Percentiles rank a stretch among this genome's conserved stretches.
These are phyloP conservation scores for Suillus spraguei DNA, from an alignment of 768 basidiomycete genomes.

Conservation along the genomic window DNA sequence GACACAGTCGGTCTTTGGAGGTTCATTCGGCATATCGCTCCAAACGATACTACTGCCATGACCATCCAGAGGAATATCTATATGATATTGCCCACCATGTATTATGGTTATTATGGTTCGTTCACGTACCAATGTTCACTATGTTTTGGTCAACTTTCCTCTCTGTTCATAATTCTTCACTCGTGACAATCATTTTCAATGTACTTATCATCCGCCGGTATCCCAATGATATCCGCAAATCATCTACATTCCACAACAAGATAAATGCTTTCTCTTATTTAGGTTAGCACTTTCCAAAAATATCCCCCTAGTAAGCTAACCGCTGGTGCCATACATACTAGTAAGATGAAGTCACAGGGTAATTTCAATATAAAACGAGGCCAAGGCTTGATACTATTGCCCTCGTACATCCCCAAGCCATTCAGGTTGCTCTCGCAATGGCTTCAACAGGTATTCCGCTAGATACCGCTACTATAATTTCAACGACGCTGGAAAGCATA, in stretches of 20 bases:
- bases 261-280: not conserved
- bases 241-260: not conserved
- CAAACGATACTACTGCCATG: too few relatives aligned
- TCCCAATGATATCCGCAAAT: not conserved
- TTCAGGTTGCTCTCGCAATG: not conserved
- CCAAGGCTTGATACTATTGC: not conserved
- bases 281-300: slow-evolving; percentile 1
- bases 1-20: too few relatives aligned
- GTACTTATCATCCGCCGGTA: not conserved
- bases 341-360: not conserved
- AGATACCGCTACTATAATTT: slow-evolving; percentile 26
- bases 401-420: not conserved
- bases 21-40: too few relatives aligned
- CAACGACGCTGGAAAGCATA: slow-evolving; percentile 28
- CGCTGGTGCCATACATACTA: not conserved
- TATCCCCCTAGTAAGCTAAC: not conserved
- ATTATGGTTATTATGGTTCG: not conserved
- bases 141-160: not conserved
- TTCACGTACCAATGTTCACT: not conserved
- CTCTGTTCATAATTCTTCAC: not conserved
- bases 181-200: not conserved
- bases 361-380: not conserved
- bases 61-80: not conserved
- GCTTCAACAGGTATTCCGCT: slow-evolving; percentile 13
- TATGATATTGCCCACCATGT: not conserved